Base-by-base conservation (phyloP, 805 yeast species). In the Myxozyma neglecta region DNA sequence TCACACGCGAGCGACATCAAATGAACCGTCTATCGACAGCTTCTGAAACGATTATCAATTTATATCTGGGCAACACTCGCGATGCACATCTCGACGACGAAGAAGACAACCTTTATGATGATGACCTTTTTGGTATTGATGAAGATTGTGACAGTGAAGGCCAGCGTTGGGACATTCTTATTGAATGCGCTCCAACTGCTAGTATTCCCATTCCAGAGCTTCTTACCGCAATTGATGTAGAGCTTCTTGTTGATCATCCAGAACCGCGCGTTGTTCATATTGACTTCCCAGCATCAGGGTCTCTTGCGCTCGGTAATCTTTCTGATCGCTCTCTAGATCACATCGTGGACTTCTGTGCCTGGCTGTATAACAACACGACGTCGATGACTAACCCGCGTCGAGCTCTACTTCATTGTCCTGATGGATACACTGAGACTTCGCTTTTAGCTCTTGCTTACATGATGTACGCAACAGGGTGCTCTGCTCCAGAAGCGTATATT, bases 371-470 rank as follows among this genome's bases (percentile, higher is more conserved):
- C 29, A 24, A 24, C 60, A 49, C 64, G 70, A 18, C 64, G 65
- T 2, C 73, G 60, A 49, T 42, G 56, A 13, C 68, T 68, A 46
- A 37, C 53, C 51, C 62, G 29, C 63, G 13, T 1, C 70, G 72
- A 2, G 76, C 85, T 0, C 78, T 92, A 62, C 76, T 92, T 9
- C 87, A 85, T 71, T 90, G 97, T 70, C 83, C 89, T 1, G 97
- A 93, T 74, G 98, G 98, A 0, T 93, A 92, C 73, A 90, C 97
- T 0, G 97, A 91, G 71, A 87, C 92, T 55, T 85, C 96, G 5
- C 79, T 93, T n/a, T 74, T 92, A 44, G 82, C 84, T 0, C 76
- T 90, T 40, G 82, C 91, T 59, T 92, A 83, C 69, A 67, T 88
- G 60, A 87, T 93, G 60, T 93, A 87, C 74, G 73, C 89, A 1